These are phyloP conservation scores for Danielia reshetovae DNA, from an alignment of 805 yeast genomes.

Conservation along the genomic window DNA sequence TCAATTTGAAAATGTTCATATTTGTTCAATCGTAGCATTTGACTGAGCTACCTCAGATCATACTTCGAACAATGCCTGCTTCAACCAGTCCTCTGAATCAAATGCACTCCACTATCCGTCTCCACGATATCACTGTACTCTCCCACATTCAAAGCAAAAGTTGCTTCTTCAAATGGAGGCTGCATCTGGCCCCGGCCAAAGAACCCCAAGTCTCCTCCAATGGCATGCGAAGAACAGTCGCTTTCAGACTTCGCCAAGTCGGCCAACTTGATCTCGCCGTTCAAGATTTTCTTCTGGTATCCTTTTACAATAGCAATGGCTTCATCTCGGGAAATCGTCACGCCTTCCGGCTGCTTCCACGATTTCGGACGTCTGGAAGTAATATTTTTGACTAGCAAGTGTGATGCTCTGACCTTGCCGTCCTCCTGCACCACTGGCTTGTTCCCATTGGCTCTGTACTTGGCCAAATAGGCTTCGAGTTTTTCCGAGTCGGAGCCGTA, in stretches of 20 bases:
- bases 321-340: conserved; percentile 79
- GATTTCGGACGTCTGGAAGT: conserved; percentile 88
- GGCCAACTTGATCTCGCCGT: conserved; percentile 62
- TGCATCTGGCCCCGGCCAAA: conserved; percentile 94
- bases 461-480: conserved; percentile 54
- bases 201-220: conserved; percentile 89
- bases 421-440: conserved; percentile 30
- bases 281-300: conserved; percentile 53
- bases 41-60: no score
- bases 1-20: no score
- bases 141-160: conserved; percentile 77
- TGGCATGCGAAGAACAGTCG: conserved; percentile 82
- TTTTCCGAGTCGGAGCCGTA: conserved; percentile 65
- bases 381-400: conserved; percentile 76
- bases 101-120: conserved; percentile 86
- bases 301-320: conserved; percentile 62
- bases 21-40: no score
- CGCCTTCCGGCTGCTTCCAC: conserved; percentile 72
- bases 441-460: conserved; percentile 27
- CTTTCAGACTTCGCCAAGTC: conserved; percentile 79
- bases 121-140: conserved; percentile 81
- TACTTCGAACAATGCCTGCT: no score
- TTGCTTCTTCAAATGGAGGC: conserved; percentile 85
- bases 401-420: conserved; percentile 73
- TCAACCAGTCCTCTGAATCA: conserved; percentile 79